A percentile compares a stretch with the other conserved stretches of the same genome.
phyloP scores from a whole-genome alignment of 352 stramenopile genomes.

The Saprolegnia parasitica region DNA sequence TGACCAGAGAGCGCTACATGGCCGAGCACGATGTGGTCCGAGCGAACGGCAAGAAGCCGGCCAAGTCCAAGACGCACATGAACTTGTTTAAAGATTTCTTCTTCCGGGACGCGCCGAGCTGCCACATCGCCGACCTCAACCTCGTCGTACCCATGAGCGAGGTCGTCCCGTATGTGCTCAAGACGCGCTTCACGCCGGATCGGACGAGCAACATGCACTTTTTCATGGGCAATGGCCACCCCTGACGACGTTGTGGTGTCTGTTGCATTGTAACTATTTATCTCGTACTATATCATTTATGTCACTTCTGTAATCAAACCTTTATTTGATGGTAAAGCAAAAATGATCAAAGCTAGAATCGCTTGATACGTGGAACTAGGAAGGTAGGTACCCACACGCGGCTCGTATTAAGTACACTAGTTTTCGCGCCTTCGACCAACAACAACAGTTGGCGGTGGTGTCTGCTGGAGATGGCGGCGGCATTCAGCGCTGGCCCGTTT shows the following conservation, averaged over 20 bases:
- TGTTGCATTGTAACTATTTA: neutral
- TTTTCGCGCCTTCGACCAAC: too few relatives aligned
- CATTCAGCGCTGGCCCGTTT: too few relatives aligned
- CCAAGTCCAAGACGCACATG: neutral
- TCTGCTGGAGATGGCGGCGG: too few relatives aligned
- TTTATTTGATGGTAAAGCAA: too few relatives aligned
- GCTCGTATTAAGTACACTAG: too few relatives aligned
- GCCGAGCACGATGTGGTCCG: conserved; percentile 21
- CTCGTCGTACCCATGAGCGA: conserved; percentile 25
- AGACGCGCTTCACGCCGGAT: conserved; percentile 16
- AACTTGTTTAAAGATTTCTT: conserved; percentile 24
- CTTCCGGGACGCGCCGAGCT: conserved; percentile 28
- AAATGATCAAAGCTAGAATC: too few relatives aligned
- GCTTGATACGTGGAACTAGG: too few relatives aligned
- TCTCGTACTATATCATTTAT: neutral
- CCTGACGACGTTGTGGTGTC: neutral
- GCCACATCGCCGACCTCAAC: conserved; percentile 26
- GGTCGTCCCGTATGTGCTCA: conserved; percentile 28
- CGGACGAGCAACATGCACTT: conserved; percentile 20
- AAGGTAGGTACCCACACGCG: too few relatives aligned
- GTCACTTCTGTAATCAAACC: neutral
- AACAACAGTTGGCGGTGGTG: too few relatives aligned
- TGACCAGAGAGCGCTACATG: conserved; percentile 43
- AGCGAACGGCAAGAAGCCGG: conserved; percentile 3
- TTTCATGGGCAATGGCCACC: conserved; percentile 9